These are phyloP conservation scores for Calonectria naviculata DNA, from an alignment of 2,329 filamentous ascomycete genomes.

Conservation along the genomic window DNA sequence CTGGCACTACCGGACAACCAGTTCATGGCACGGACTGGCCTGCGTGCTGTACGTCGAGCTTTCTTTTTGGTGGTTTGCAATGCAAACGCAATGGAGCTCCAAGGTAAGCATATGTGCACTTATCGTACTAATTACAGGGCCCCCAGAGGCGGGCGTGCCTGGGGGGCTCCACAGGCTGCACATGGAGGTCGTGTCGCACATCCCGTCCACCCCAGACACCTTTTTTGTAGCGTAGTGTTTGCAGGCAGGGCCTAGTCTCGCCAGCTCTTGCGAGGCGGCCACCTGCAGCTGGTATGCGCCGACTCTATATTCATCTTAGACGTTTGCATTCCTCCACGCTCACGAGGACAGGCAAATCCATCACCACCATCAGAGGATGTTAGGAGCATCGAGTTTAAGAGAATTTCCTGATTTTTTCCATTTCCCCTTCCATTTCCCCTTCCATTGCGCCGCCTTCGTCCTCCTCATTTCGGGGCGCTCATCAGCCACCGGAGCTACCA, in stretches of 20 bases:
- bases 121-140: not conserved
- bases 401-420: not conserved
- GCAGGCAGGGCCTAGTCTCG: not conserved
- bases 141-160: not conserved
- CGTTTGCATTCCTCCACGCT: slow-evolving; percentile 22
- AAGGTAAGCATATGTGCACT: not conserved
- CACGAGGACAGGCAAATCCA: slow-evolving; percentile 4
- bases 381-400: not conserved
- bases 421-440: not conserved
- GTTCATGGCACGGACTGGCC: not conserved
- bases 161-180: not conserved
- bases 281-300: slow-evolving; percentile 32
- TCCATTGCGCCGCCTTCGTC: slow-evolving; percentile 10
- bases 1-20: not conserved
- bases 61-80: slow-evolving; percentile 1
- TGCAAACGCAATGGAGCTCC: not conserved
- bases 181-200: slow-evolving; percentile 18
- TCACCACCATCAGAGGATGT: not conserved
- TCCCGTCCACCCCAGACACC: slow-evolving; percentile 21
- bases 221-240: not conserved
- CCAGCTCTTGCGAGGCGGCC: not conserved
- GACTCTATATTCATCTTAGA: slow-evolving; percentile 18
- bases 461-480: slow-evolving; percentile 15
- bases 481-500: slow-evolving; percentile 19
- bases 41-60: not conserved